Evolutionary conservation across 176 grass and related monocot genomes (phyloP).

Genomic region (Zizania latifolia): DNA sequence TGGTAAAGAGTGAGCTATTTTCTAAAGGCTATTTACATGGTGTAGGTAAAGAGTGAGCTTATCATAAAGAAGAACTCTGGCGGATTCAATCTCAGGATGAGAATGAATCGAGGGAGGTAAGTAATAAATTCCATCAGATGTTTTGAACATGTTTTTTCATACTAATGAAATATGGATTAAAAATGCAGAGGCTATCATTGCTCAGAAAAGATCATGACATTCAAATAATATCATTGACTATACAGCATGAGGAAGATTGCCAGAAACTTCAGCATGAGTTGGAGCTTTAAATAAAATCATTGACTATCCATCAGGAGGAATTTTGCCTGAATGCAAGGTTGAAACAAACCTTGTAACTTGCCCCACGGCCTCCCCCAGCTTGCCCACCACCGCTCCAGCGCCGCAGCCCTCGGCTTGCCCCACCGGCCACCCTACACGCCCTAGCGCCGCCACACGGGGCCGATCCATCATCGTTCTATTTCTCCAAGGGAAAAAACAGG

Average conservation of each 20-base stretch:
- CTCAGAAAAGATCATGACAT: constrained; percentile 83
- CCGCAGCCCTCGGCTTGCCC: too few species aligned
- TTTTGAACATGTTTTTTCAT: constrained; percentile 12
- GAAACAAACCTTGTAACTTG: too few species aligned
- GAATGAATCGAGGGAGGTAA: constrained; percentile 89
- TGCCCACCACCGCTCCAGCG: too few species aligned
- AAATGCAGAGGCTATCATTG: constrained; percentile 56
- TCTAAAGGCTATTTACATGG: background rate
- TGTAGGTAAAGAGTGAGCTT: constrained; percentile 12
- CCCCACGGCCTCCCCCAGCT: too few species aligned
- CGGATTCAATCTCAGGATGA: constrained; percentile 62
- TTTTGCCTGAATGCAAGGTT: too few species aligned
- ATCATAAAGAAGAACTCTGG: constrained; percentile 86
- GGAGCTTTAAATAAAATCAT: too few species aligned
- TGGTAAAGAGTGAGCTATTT: background rate
- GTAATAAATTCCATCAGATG: constrained; percentile 26
- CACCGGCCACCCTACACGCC: too few species aligned
- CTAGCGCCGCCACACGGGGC: too few species aligned
- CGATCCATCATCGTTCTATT: too few species aligned
- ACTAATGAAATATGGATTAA: constrained; percentile 19
- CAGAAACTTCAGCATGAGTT: constrained; percentile 76
- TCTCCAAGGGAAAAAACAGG: too few species aligned
- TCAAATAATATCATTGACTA: constrained; percentile 66
- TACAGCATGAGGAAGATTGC: constrained; percentile 75
- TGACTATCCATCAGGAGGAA: too few species aligned